Base-by-base conservation (phyloP, 805 yeast species). In the Isabelozyma rhagii region DNA sequence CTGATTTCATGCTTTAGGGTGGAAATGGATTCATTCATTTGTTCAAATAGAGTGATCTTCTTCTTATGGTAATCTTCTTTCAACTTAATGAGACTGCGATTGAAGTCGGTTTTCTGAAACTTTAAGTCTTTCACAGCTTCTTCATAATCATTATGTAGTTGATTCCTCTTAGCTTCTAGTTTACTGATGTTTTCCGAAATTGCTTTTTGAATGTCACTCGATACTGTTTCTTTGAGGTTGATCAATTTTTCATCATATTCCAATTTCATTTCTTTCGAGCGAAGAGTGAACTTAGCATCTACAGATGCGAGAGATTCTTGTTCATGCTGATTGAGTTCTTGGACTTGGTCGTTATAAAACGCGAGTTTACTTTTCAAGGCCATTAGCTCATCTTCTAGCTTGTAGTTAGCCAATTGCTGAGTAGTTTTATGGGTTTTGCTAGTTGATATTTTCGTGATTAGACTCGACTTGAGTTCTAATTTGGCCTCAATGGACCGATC, bases 341-440 rank as follows among this genome's bases (percentile, higher is more conserved):
- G 66, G 1, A 74, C 62, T 48, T 73, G 68, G 40, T 68, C 66
- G 18, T 64, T 66, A 27, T 70, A 45, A 15, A 67, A 62, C 38
- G 67, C 69, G 15, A 69, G 55, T 25, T 72, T 68, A 36, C 70
- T 69, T 14, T 75, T 74, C 46, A 70, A 62, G 27, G 69, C 69
- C 13, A 64, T 65, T 21, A 73, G 55, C 15, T 67, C 69, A 44
- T 67, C 73, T 54, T 63, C 60, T 56, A 62, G 58, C 50, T 57
- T 69, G 54, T 52, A 66, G 45, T 62, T 67, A 29, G 71, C 71
- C 25, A 74, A 54, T 43, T 74, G 79, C 29, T 66, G 58, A 21
- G 66, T 65, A 8, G 71, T 72, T 34, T 65, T 67, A 47, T 71
- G 69, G 0, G 79, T 75, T 48, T 69, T 68, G 8, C 65, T 43